Conservation (phyloP, 164 flowering plant genomes). For the Warburgia ugandensis region DNA sequence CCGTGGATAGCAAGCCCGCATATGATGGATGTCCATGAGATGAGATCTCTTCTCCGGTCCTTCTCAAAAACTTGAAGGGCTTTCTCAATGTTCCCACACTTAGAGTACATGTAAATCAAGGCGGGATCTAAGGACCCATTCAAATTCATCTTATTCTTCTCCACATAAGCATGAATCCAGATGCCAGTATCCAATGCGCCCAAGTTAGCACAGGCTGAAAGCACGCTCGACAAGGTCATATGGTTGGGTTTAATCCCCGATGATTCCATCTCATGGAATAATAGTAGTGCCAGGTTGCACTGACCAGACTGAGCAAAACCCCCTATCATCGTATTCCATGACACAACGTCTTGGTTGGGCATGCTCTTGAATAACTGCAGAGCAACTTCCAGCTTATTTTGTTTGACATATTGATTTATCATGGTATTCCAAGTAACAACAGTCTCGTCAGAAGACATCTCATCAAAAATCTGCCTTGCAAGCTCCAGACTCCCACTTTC, state of each 20-base stretch:
- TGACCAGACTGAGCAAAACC: constrained; percentile 16
- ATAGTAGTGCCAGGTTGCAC: constrained; percentile 15
- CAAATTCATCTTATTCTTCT: constrained; percentile 20
- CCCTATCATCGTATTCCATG: constrained; percentile 25
- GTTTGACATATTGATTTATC: constrained; percentile 23
- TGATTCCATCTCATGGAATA: constrained; percentile 23
- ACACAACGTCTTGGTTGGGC: constrained; percentile 16
- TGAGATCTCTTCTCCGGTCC: constrained; percentile 17
- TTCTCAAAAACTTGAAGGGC: constrained; percentile 24
- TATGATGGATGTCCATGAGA: constrained; percentile 25
- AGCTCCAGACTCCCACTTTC: constrained; percentile 21
- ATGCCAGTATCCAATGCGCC: constrained; percentile 25
- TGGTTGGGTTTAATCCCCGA: constrained; percentile 16
- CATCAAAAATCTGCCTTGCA: constrained; percentile 13
- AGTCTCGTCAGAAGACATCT: constrained; percentile 13
- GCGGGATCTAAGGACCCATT: constrained; percentile 18
- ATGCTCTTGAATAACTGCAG: constrained; percentile 13
- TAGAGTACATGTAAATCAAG: constrained; percentile 25
- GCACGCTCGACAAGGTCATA: constrained; percentile 18
- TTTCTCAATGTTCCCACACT: constrained; percentile 25
- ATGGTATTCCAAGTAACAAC: constrained; percentile 25
- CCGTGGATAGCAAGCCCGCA: constrained; percentile 27
- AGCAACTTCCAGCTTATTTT: constrained; percentile 12
- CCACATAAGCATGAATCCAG: constrained; percentile 24
- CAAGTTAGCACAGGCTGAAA: constrained; percentile 27